A percentile compares a stretch with the other conserved stretches of the same genome.
Evolutionary conservation across 2,329 filamentous ascomycete species (phyloP).

Genomic region (Cordyceps farinosa): DNA sequence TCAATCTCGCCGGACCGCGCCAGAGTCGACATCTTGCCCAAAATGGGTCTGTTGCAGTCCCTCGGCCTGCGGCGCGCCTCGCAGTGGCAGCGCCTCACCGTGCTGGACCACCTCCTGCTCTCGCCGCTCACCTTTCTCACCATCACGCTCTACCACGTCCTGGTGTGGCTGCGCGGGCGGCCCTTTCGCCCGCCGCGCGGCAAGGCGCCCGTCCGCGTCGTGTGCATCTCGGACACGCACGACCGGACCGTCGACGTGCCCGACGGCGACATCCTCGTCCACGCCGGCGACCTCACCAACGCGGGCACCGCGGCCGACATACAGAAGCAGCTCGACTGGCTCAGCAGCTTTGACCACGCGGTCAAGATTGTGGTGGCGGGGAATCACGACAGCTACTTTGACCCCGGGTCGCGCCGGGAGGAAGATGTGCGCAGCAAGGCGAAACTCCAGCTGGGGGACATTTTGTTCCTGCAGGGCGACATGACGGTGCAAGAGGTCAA

Average conservation of each 20-base stretch:
- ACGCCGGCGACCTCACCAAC: conserved; percentile 82
- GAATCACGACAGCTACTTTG: conserved; percentile 87
- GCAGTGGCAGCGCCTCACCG: conserved; percentile 47
- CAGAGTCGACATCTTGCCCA: background rate
- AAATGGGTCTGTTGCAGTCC: conserved; percentile 43
- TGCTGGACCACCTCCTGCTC: conserved; percentile 60
- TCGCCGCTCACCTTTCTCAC: conserved; percentile 66
- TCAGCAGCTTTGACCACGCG: conserved; percentile 66
- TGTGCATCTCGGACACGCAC: conserved; percentile 91
- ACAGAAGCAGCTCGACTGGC: conserved; percentile 81
- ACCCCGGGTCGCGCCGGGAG: conserved; percentile 56
- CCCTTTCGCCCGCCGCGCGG: conserved; percentile 57
- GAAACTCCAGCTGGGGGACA: conserved; percentile 59
- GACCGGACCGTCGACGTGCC: conserved; percentile 61
- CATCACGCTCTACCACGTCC: conserved; percentile 57
- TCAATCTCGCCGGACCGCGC: background rate
- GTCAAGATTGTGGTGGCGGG: conserved; percentile 82
- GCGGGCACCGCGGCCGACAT: conserved; percentile 68
- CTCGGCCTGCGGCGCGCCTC: conserved; percentile 47
- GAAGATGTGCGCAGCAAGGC: conserved; percentile 52
- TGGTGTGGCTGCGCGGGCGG: conserved; percentile 64
- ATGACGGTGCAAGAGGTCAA: conserved; percentile 61
- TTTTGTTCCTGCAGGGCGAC: conserved; percentile 74
- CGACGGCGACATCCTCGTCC: conserved; percentile 78
- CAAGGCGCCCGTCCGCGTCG: conserved; percentile 63